Base-by-base conservation (phyloP, 2,329 filamentous ascomycete species). In the Sarocladiaceae sp. region DNA sequence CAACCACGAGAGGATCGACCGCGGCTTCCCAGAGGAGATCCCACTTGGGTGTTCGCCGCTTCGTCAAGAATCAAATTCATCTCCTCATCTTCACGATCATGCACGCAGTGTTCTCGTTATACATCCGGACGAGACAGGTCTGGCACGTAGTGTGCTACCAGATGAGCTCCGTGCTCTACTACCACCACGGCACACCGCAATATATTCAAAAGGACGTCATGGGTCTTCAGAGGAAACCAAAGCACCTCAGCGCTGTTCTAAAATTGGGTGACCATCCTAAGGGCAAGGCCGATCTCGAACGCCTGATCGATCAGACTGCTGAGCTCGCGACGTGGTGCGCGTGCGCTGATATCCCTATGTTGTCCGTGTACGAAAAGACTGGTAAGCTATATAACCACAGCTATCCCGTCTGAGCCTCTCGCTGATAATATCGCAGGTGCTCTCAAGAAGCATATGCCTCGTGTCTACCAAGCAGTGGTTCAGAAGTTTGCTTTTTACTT, bases 131-230 rank as follows among this genome's bases (percentile, higher is more conserved):
- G 54, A 85, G 92, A 53, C 85, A 90, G 64, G 82, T 84, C 52
- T 94, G 90, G 72, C 87, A 93, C 66, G 82, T 86, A 8, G 78
- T 96, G 48, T 76, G 84, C 59, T 88, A 94, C 66, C 85, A 88
- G 54, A 74, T 93, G 57, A 82, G 90, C 51, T 88, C 90, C 10
- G 80, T 97, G 55, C 77, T 96, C 52, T 92, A 93, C 68, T 94
- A 99, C 73, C 95, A 99, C 72, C 94, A 99, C 69, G 88, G 90
- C 50, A 96, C 93, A 1, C 94, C 94, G 7, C 90, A 96, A 65
- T 83, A 96, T 64, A 96, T 99, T 60, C 84, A 87, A 63, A 86
- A 87, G 62, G 94, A 99, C 71, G 86, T 97, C 23, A 83, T 83
- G 66, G 78, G 79, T 10, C 70, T 99, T 53, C 79, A 76, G 53